Base-by-base conservation (phyloP, 169 alveolate genomes). In the Toxoplasma gondii region DNA sequence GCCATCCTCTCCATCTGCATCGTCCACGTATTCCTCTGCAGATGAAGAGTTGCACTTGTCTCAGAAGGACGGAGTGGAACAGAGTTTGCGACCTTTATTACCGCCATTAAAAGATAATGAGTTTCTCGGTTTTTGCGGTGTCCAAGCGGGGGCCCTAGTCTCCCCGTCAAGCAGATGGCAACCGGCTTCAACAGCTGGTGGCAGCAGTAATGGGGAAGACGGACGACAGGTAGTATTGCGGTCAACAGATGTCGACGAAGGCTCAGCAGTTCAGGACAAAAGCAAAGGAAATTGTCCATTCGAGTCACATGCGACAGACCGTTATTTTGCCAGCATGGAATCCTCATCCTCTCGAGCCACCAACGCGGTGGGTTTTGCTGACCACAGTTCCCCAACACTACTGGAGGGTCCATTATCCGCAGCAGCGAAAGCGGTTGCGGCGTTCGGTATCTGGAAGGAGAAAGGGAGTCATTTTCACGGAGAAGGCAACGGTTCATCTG, bases 361-460 rank as follows among this genome's bases (percentile, higher is more conserved):
- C 4, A 49, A 17, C 58, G 22, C 58, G 22, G 22, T 49, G 58
- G 58, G 58, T 49, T 49, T 49, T 9, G 58, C 58, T 17, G 58
- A 17, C 58, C 58, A 49, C 58, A 49, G 58, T 49, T 17, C 58
- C 58, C 87, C 45, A 4, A 39, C 45, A 17, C 45, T 78, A 27
- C 87, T 78, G 24, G 87, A 78, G 87, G 45, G 87, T 39, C 87
- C 39, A 19, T 34, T 78, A 24, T 78, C 87, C 39, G 87, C 87
- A 7, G 87, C 87, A 31, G 87, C 87, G 29, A 44, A 41, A 19
- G 87, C 87, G 45, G 87, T 78, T 34, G 87, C 87, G 41, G 87
- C 87, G 16, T 24, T 78, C 24, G 53, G 87, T 34, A 41, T 78
- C 16, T 78, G 87, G 87, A 78, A 78, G 44, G 9, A 41, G 5